Conservation (phyloP, 495 filamentous ascomycete species). For the Alectoria sarmentosa region DNA sequence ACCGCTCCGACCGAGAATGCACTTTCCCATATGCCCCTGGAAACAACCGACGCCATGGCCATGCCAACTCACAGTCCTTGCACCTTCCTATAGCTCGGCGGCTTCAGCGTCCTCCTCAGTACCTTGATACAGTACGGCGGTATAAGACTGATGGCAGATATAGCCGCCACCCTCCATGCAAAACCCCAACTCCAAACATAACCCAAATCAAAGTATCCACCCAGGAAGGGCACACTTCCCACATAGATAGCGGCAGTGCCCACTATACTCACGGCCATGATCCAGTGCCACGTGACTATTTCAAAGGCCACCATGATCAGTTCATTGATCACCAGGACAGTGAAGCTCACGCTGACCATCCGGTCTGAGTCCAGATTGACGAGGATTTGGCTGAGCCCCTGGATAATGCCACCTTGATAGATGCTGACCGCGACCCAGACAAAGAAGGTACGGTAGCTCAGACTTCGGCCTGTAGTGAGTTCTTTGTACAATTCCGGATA, state of each 20-base stretch:
- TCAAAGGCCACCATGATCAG: conserved; percentile 94
- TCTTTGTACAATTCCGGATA: conserved; percentile 99
- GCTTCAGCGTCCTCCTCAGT: conserved; percentile 74
- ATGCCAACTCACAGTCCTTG: conserved; percentile 46
- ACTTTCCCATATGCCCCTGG: background rate
- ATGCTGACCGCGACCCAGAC: conserved; percentile 93
- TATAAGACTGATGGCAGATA: conserved; percentile 68
- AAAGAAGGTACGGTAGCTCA: conserved; percentile 92
- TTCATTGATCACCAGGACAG: conserved; percentile 88
- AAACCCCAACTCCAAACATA: conserved; percentile 77
- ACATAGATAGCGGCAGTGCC: conserved; percentile 77
- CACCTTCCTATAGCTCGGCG: conserved; percentile 94
- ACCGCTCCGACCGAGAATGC: background rate
- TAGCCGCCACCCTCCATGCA: conserved; percentile 78
- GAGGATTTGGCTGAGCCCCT: conserved; percentile 83
- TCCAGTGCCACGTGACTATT: conserved; percentile 92
- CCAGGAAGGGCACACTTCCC: conserved; percentile 78
- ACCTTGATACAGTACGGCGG: conserved; percentile 85
- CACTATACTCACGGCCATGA: conserved; percentile 80
- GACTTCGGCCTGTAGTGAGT: conserved; percentile 70
- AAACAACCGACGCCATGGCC: conserved; percentile 6
- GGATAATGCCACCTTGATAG: conserved; percentile 92
- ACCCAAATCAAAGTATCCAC: conserved; percentile 79
- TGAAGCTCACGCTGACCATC: conserved; percentile 90
- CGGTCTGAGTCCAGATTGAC: conserved; percentile 58